phyloP scores from a whole-genome alignment of 306 rosid species.

The Coriaria nepalensis region DNA sequence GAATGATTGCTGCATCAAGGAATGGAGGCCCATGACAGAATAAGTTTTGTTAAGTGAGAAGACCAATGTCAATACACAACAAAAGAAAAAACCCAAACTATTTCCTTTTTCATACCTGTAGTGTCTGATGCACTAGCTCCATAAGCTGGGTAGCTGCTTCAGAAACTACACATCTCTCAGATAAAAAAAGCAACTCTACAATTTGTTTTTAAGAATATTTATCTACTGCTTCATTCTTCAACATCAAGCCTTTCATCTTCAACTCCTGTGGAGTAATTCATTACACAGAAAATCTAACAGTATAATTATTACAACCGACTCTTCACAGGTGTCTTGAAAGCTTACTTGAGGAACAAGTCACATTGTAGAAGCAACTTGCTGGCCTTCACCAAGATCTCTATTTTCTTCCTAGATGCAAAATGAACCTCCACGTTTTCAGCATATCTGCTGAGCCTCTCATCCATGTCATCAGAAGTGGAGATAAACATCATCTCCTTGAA shows the following conservation, averaged over 20 bases:
- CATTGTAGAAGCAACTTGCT: slow-evolving; percentile 67
- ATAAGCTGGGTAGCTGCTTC: slow-evolving; percentile 65
- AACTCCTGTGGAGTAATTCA: slow-evolving; percentile 35
- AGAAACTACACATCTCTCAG: slow-evolving; percentile 77
- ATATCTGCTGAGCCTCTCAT: slow-evolving; percentile 52
- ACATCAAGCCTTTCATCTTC: slow-evolving; percentile 29
- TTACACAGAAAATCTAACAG: slow-evolving; percentile 14
- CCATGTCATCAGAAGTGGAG: slow-evolving; percentile 54
- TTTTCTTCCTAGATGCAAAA: slow-evolving; percentile 79
- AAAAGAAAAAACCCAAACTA: slow-evolving; percentile 3
- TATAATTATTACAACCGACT: slow-evolving; percentile 11
- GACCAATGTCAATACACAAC: not conserved
- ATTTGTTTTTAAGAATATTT: slow-evolving; percentile 36
- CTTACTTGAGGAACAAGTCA: slow-evolving; percentile 69
- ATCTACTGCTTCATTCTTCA: slow-evolving; percentile 30
- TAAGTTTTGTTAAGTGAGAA: not conserved
- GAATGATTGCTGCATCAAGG: slow-evolving; percentile 2
- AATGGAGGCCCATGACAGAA: not conserved
- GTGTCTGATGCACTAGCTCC: slow-evolving; percentile 79
- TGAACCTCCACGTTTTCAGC: slow-evolving; percentile 97
- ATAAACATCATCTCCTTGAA: slow-evolving; percentile 63
- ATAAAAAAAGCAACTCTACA: slow-evolving; percentile 62
- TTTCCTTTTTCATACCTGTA: slow-evolving; percentile 38
- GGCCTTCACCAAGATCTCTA: slow-evolving; percentile 76
- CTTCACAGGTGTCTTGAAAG: slow-evolving; percentile 9